Base-by-base conservation (phyloP, 306 rosid species). In the Citrullus colocynthis region DNA sequence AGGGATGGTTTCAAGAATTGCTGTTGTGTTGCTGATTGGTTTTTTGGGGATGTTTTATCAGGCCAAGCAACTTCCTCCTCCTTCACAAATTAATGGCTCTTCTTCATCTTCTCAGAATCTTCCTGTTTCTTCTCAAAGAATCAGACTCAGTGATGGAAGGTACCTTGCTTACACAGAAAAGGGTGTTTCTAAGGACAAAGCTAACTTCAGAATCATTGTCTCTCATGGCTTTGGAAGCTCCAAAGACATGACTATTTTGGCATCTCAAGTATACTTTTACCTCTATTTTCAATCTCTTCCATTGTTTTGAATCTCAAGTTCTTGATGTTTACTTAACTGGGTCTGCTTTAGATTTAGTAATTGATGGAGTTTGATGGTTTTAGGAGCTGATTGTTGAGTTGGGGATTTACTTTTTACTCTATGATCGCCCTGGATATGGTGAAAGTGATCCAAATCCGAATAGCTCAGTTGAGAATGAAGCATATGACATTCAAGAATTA, bases 391-490 rank as follows among this genome's bases (percentile, higher is more conserved):
- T 92, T 83, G 93, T 89, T 57, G 91, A 90, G 81, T 61, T 92
- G 79, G 91, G 91, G 48, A 74, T 91, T 84, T 91, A 89, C 83
- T 85, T 90, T 86, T 83, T 94, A 85, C 88, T 86, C 42, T 90
- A 84, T 78, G 98, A 94, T 59, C 83, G 97, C 11, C 96, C 98
- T 32, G 98, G 98, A 11, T 94, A 94, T 78, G 98, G 98, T 77
- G 94, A 90, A 48, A 94, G 98, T 81, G 98, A 91, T 88, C 95
- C 96, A 44, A 88, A 91, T 76, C 93, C 93, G 59, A 89, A 85
- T 73, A 90, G 90, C 16, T 82, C 96, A 2, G 81, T 89, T 74
- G 83, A 90, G 86, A 87, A 88, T 77, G 98, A 94, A 85, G 96
- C 96, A 56, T 85, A 76, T 75, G 98, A 94, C 81, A 89, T 94